phyloP scores from a whole-genome alignment of 768 basidiomycete genomes.

The Pulveroboletus sp. region DNA sequence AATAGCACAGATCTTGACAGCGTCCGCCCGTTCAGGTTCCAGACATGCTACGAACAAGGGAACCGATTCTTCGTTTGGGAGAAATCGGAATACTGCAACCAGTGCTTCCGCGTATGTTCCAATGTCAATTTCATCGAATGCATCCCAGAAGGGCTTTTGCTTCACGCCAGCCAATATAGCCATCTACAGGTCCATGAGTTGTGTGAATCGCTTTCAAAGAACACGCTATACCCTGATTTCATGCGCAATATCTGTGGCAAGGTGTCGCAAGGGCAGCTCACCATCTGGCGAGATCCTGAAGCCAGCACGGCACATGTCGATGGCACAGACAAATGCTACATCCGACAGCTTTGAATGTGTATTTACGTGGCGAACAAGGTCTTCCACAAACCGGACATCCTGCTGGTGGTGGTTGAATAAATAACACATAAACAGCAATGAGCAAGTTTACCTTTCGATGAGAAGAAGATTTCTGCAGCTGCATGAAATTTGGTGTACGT shows the following conservation, averaged over 20 bases:
- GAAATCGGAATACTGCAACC: conserved; percentile 67
- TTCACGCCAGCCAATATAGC: conserved; percentile 27
- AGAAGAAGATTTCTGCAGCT: conserved; percentile 27
- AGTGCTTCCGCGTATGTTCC: conserved; percentile 73
- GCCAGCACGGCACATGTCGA: conserved; percentile 72
- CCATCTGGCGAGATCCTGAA: conserved; percentile 54
- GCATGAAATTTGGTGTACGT: conserved; percentile 28
- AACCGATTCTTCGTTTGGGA: conserved; percentile 59
- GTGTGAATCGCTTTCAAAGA: conserved; percentile 18
- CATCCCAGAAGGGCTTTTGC: conserved; percentile 71
- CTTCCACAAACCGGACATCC: conserved; percentile 57
- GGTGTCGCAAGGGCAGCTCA: conserved; percentile 59
- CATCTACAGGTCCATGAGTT: conserved; percentile 15
- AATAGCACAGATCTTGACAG: conserved; percentile 75
- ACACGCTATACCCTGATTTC: conserved; percentile 64
- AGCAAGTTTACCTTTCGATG: conserved; percentile 28
- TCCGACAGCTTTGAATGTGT: conserved; percentile 59
- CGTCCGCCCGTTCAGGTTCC: conserved; percentile 76
- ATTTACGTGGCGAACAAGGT: conserved; percentile 56
- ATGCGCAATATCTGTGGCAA: conserved; percentile 72
- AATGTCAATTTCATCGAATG: conserved; percentile 69
- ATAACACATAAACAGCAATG: background rate
- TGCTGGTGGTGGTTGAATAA: conserved; percentile 24
- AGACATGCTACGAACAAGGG: conserved; percentile 63
- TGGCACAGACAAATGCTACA: conserved; percentile 64